phyloP scores from a whole-genome alignment of 192 early-diverging fungal genomes.

The Funneliformis geosporum region DNA sequence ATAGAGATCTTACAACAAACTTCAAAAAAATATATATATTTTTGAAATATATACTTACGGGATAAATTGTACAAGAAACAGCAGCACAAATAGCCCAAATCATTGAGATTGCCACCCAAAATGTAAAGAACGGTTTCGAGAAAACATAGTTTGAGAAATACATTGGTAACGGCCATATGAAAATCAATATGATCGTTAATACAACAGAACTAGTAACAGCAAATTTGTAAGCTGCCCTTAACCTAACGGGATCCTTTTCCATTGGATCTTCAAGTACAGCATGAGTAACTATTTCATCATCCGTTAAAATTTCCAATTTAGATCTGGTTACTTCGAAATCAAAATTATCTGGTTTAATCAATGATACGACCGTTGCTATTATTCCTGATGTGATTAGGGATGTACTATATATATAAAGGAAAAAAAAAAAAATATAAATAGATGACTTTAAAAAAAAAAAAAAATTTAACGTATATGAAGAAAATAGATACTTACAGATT shows the following conservation, averaged over 20 bases:
- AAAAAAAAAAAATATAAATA: no score
- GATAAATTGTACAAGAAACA: constrained; percentile 59
- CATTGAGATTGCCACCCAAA: constrained; percentile 66
- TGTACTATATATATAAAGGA: constrained; percentile 2
- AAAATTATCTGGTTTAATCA: not conserved
- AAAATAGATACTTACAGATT: constrained; percentile 53
- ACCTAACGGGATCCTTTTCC: constrained; percentile 40
- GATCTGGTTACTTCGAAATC: constrained; percentile 17
- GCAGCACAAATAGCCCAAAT: constrained; percentile 62
- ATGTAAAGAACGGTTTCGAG: constrained; percentile 63
- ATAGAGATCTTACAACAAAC: no score
- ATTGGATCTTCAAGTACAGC: constrained; percentile 25
- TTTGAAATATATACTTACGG: constrained; percentile 36
- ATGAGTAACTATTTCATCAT: constrained; percentile 42
- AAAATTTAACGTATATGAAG: not conserved
- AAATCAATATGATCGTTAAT: constrained; percentile 60
- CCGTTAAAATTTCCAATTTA: constrained; percentile 26
- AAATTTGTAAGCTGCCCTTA: constrained; percentile 60
- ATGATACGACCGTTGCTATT: constrained; percentile 36
- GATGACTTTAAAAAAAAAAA: no score
- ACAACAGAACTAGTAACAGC: constrained; percentile 53
- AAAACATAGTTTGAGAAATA: constrained; percentile 68
- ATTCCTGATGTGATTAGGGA: constrained; percentile 39
- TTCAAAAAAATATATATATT: no score
- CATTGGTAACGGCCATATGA: constrained; percentile 75